A percentile compares a stretch with the other conserved stretches of the same genome.
These are phyloP conservation scores for Rhodamnia argentea DNA, from an alignment of 345 rosid genomes.

Conservation along the genomic window DNA sequence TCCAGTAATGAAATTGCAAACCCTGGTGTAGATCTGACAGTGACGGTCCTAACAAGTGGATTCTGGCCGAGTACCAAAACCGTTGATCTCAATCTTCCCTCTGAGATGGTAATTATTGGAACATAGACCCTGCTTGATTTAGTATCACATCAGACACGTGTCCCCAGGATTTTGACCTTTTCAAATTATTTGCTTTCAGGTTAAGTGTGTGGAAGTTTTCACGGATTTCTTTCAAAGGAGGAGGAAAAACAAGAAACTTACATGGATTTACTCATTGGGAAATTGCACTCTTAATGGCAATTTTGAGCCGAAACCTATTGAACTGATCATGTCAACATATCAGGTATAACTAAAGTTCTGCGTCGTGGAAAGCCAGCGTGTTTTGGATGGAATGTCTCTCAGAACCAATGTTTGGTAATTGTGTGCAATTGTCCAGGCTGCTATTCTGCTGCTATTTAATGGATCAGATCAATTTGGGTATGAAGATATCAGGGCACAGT, in stretches of 20 bases:
- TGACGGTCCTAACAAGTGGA: neutral
- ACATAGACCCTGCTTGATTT: neutral
- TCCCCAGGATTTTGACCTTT: neutral
- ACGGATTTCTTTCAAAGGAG: slow-evolving; percentile 42
- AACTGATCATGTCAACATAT: slow-evolving; percentile 42
- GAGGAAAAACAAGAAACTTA: slow-evolving; percentile 47
- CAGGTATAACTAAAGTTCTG: neutral
- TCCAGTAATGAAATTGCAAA: neutral
- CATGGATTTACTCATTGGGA: slow-evolving; percentile 64
- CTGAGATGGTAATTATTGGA: neutral
- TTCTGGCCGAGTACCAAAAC: slow-evolving; percentile 2
- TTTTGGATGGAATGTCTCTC: neutral
- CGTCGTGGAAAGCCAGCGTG: neutral
- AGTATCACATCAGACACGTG: neutral
- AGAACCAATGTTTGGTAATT: neutral
- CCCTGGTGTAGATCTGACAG: neutral
- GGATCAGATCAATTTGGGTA: slow-evolving; percentile 24
- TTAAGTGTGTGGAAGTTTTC: slow-evolving; percentile 41
- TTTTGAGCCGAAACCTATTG: slow-evolving; percentile 48
- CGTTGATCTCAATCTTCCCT: neutral
- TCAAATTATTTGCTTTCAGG: neutral
- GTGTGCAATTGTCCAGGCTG: slow-evolving; percentile 13
- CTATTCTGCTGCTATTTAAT: slow-evolving; percentile 25
- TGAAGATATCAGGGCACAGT: slow-evolving; percentile 24
- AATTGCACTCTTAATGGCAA: slow-evolving; percentile 50